Percentiles rank a stretch among this genome's conserved stretches.
Conservation (phyloP, 306 rosid species). For the Rubus parviflorus region DNA sequence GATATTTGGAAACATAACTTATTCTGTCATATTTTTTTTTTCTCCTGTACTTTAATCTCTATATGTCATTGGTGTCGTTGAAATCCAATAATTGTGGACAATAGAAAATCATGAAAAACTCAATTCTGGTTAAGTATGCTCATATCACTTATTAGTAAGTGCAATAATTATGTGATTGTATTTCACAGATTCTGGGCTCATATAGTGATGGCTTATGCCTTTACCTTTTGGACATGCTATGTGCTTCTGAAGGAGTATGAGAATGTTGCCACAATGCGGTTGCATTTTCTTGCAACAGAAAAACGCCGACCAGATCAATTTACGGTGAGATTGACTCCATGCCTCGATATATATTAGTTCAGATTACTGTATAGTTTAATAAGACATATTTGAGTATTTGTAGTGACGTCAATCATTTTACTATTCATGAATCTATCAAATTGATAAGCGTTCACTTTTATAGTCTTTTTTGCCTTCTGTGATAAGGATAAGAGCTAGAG, state of each 20-base stretch:
- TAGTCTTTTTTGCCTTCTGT: background rate
- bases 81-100: background rate
- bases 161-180: constrained; percentile 16
- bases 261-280: constrained; percentile 68
- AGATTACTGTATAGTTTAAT: constrained; percentile 1
- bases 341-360: background rate
- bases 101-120: background rate
- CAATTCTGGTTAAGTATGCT: background rate
- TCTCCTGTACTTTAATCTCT: too few relatives aligned
- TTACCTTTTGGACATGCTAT: constrained; percentile 89
- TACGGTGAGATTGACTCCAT: constrained; percentile 50
- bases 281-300: constrained; percentile 78
- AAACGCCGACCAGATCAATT: constrained; percentile 91
- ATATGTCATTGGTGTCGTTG: too few relatives aligned
- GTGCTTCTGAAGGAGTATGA: constrained; percentile 77
- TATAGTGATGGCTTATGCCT: constrained; percentile 71
- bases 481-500: background rate
- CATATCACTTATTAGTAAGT: background rate
- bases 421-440: background rate
- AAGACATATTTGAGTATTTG: background rate
- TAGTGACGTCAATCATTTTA: background rate
- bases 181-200: constrained; percentile 80
- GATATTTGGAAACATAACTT: background rate
- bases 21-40: background rate
- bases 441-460: background rate